Conservation (phyloP, 208 protist genomes). For the Vickermania ingenoplastis region DNA sequence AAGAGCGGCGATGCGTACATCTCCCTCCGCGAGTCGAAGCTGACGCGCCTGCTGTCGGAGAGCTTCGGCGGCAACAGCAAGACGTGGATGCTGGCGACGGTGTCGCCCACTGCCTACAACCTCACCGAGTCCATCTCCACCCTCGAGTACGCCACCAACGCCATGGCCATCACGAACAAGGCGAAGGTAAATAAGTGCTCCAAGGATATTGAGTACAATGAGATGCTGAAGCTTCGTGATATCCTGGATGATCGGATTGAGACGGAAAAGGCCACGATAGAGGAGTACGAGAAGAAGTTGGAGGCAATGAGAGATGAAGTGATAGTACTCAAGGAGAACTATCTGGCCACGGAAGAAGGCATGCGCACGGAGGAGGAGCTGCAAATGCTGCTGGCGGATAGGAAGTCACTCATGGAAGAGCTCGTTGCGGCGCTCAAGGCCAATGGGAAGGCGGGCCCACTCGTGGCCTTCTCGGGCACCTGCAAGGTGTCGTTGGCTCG, state of each 20-base stretch:
- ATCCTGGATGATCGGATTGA: slow-evolving; percentile 69
- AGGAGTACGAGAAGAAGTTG: slow-evolving; percentile 34
- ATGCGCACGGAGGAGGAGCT: no score
- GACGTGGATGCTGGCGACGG: no score
- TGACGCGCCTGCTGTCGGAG: slow-evolving; percentile 83
- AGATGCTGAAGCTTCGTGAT: slow-evolving; percentile 59
- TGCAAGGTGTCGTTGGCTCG: no score
- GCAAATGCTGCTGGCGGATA: slow-evolving; percentile 12
- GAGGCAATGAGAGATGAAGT: no score
- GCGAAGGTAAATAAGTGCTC: slow-evolving; percentile 48
- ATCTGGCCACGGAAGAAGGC: no score
- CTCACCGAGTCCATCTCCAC: slow-evolving; percentile 71
- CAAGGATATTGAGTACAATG: slow-evolving; percentile 56
- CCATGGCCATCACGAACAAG: slow-evolving; percentile 75
- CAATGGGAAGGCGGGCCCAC: no score
- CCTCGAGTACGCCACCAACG: slow-evolving; percentile 74
- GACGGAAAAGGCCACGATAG: slow-evolving; percentile 46
- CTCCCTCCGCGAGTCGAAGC: slow-evolving; percentile 81
- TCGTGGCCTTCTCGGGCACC: no score
- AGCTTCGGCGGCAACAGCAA: slow-evolving; percentile 89
- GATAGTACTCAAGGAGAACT: no score
- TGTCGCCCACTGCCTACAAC: slow-evolving; percentile 68
- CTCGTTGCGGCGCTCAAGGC: no score
- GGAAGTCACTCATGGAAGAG: no score
- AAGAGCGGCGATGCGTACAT: slow-evolving; percentile 55